phyloP scores from a whole-genome alignment of 139 green algal species.

The Closterium sp. region DNA sequence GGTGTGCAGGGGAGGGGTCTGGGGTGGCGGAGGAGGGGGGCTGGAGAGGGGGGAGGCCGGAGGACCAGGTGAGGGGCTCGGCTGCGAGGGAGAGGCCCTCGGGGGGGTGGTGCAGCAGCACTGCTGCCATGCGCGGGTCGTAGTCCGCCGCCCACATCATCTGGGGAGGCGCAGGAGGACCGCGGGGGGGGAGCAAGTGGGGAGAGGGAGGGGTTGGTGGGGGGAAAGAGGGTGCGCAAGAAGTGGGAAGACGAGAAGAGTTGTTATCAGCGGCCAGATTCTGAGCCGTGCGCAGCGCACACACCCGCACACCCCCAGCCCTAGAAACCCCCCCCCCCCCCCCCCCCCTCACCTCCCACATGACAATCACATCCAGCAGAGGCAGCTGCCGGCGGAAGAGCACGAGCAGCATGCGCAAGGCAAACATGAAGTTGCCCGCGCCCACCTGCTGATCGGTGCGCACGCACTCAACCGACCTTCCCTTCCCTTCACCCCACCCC shows the following conservation, averaged over 20 bases:
- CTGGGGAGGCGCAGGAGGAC: background rate
- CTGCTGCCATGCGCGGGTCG: background rate
- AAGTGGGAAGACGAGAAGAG: too few relatives aligned
- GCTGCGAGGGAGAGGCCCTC: background rate
- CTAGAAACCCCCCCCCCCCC: too few relatives aligned
- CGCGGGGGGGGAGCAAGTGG: too few relatives aligned
- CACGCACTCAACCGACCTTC: too few relatives aligned
- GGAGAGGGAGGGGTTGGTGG: background rate
- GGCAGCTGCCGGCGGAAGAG: slow-evolving; percentile 73
- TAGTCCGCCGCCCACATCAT: slow-evolving; percentile 45
- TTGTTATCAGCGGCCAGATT: too few relatives aligned
- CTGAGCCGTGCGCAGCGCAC: too few relatives aligned
- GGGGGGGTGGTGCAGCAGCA: background rate
- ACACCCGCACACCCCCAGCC: too few relatives aligned
- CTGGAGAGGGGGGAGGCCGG: background rate
- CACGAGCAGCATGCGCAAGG: slow-evolving; percentile 80
- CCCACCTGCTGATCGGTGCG: slow-evolving; percentile 57
- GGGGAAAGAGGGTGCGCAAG: slow-evolving; percentile 45
- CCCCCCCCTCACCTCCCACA: slow-evolving; percentile 50
- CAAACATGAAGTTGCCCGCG: slow-evolving; percentile 76
- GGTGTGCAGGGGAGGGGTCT: background rate
- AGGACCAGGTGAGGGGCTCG: too few relatives aligned
- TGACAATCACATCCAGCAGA: slow-evolving; percentile 44
- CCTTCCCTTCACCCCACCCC: slow-evolving; percentile 7
- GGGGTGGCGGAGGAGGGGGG: background rate